Conservation (phyloP, 2,329 filamentous ascomycete genomes). For the Cytospora leucostoma region DNA sequence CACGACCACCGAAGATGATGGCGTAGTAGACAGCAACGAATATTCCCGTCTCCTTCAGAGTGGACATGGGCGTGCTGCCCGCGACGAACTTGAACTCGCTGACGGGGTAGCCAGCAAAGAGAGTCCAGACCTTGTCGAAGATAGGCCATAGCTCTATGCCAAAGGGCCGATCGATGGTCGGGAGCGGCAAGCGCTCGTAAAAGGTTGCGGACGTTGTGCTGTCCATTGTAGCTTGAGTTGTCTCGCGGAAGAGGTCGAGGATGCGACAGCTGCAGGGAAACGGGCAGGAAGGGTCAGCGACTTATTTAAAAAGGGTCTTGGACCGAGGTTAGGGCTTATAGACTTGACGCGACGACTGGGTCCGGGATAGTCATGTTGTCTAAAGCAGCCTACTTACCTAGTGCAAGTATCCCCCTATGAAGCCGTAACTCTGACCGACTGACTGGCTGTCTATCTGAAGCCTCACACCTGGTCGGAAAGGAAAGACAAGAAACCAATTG, state of each 20-base stretch:
- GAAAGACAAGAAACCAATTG: constrained; percentile 27
- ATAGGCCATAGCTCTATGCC: constrained; percentile 91
- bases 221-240: constrained; percentile 32
- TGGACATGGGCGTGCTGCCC: constrained; percentile 86
- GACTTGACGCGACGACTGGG: background rate
- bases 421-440: background rate
- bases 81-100: constrained; percentile 83
- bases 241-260: constrained; percentile 5
- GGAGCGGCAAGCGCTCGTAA: constrained; percentile 63
- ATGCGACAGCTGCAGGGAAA: background rate
- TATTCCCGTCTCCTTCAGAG: constrained; percentile 76
- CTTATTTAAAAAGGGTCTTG: background rate
- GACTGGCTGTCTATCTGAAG: background rate
- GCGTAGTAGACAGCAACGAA: constrained; percentile 88
- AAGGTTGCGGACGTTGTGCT: constrained; percentile 43
- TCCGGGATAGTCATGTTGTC: background rate
- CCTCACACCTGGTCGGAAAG: constrained; percentile 23
- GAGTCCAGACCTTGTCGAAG: constrained; percentile 84
- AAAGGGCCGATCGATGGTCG: constrained; percentile 88
- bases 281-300: background rate
- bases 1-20: constrained; percentile 88
- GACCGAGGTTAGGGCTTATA: background rate
- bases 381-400: background rate
- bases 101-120: constrained; percentile 76
- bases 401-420: background rate